phyloP scores from a whole-genome alignment of 768 basidiomycete species.

The Leccinum rimulosum region DNA sequence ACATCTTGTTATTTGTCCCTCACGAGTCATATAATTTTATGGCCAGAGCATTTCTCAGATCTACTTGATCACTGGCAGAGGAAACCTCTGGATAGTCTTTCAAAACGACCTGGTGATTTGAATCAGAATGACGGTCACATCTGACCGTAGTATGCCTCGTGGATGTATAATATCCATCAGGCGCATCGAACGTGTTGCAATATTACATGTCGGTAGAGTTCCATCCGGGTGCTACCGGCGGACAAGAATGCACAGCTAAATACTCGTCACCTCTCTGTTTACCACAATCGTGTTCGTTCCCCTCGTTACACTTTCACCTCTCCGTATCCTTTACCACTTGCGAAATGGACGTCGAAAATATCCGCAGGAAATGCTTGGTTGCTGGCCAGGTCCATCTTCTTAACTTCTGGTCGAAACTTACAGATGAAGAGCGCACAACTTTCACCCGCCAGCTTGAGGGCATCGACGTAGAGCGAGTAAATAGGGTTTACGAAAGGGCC shows the following conservation, averaged over 20 bases:
- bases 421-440: constrained; percentile 56
- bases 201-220: constrained; percentile 6
- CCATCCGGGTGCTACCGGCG: constrained; percentile 25
- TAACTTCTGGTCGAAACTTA: constrained; percentile 78
- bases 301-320: background rate
- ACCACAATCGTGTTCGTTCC: background rate
- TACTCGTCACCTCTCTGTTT: background rate
- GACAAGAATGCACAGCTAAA: constrained; percentile 14
- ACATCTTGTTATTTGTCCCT: too few relatives aligned
- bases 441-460: constrained; percentile 71
- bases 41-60: too few relatives aligned
- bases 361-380: constrained; percentile 63
- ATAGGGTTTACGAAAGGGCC: constrained; percentile 80
- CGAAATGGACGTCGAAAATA: constrained; percentile 55
- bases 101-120: too few relatives aligned
- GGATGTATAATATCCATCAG: too few relatives aligned
- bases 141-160: too few relatives aligned
- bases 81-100: too few relatives aligned
- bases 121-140: too few relatives aligned
- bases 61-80: too few relatives aligned
- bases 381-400: constrained; percentile 90
- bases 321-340: background rate
- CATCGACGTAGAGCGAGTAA: constrained; percentile 89
- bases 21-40: too few relatives aligned
- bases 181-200: background rate